Evolutionary conservation across 805 yeast genomes (phyloP), one percentile per base, ranked within the genome.

Genomic region (Suhomyces canberraensis): DNA sequence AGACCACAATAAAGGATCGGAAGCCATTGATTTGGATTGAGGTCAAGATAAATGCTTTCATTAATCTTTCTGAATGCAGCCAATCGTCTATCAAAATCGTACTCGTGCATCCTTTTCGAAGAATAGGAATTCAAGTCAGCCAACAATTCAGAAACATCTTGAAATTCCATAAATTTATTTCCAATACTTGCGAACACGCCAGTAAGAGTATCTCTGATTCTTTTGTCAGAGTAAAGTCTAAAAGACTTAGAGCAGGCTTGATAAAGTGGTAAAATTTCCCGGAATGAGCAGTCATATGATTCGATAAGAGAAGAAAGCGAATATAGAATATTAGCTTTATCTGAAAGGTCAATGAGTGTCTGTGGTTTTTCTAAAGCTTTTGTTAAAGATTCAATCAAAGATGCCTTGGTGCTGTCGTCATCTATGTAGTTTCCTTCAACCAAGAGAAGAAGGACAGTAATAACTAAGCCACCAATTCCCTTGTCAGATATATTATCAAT

Each of bases 11-110:
- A 75, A 15, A 93, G 39, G 3, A 93, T 50, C 3, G 96, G 96
- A 8, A 76, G 46, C 98, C 98, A 93, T 48, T 87, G 87, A 3
- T 59, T 29, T 1, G 75, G 64, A 0, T 75, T 52, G 2, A 84
- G 60, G 0, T 52, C 41, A 4, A 35, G 8, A 51, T 72, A 85
- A 3, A 61, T 46, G 1, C 55, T 57, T 41, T 86, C 93, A 48
- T 79, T 84, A 35, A 91, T 68, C 13, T 51, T 53, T 36, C 78
- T 76, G 56, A 77, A 91, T 0, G 91, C 86, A 3, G 70, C 65
- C 31, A 91, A 64, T 42, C 95, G 72, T 36, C 75, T 74, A 40
- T 80, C 91, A 56, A 81, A 91, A 60, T 93, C 95, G 29, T 84
- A 80, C 45, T 84, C 89, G 21, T 78, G 80, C 38, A 88, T 61